These are phyloP conservation scores for Groenewaldozyma tartarivorans DNA, from an alignment of 805 yeast genomes.

Conservation along the genomic window DNA sequence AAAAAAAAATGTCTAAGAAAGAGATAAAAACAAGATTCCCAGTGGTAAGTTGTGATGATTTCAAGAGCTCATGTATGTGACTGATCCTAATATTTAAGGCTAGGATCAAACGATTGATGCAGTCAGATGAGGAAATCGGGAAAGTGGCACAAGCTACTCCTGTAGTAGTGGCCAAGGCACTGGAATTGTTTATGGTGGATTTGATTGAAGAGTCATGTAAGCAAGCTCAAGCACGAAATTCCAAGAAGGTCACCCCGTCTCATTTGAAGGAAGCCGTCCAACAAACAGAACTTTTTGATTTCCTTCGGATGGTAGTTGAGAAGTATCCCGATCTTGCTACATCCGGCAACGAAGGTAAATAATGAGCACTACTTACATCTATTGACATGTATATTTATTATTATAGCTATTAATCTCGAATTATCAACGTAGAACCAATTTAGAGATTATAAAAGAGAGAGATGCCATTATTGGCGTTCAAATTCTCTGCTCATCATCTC, in stretches of 20 bases:
- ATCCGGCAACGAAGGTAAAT: conserved; percentile 12
- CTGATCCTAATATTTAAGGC: conserved; percentile 37
- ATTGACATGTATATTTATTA: too few species aligned
- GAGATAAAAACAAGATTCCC: conserved; percentile 35
- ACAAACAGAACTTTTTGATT: conserved; percentile 86
- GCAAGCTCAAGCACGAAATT: conserved; percentile 66
- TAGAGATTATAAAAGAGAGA: too few species aligned
- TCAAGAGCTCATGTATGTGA: not conserved
- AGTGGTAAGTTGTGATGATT: conserved; percentile 21
- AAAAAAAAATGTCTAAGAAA: conserved; percentile 14
- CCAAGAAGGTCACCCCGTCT: conserved; percentile 71
- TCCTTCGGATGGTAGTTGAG: conserved; percentile 65
- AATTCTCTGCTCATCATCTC: too few species aligned
- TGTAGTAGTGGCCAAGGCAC: conserved; percentile 90
- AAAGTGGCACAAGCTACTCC: conserved; percentile 99
- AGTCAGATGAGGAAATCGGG: conserved; percentile 95
- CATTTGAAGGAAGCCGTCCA: conserved; percentile 78
- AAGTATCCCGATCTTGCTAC: conserved; percentile 43
- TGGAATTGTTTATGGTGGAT: conserved; percentile 84
- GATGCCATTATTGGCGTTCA: too few species aligned
- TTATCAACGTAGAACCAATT: too few species aligned
- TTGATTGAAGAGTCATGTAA: conserved; percentile 75
- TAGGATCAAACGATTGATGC: conserved; percentile 92
- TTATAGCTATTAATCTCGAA: too few species aligned
- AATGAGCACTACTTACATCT: not conserved